Evolutionary conservation across 78 protist species (phyloP), one percentile per base, ranked within the genome.

Genomic region (Dictyostelium intermedium): DNA sequence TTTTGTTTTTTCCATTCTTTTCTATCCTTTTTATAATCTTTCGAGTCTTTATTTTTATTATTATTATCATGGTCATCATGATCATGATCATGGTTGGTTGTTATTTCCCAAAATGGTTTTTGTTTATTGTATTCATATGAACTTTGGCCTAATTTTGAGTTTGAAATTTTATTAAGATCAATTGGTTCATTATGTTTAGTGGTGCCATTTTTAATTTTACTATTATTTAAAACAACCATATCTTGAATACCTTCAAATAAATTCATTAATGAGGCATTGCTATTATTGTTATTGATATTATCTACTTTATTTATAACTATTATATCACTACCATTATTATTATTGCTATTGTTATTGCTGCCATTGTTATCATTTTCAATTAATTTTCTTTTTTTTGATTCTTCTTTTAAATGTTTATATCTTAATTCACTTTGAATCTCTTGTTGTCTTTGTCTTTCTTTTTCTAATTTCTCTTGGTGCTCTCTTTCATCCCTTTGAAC

Each of bases 401-500:
- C 76, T 5, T 69, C 56, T 77, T 63, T 79, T 69, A 82, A 60
- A 32, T 60, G 45, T 35, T 63, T 82, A 34, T 82, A 82, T 80
- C 94, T 89, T 13, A 23, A 23, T n/a, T 89, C 94, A n/a, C 78
- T 72, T 80, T 89, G 53, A 27, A 50, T 18, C 13, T 66, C 60
- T 34, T 61, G 14, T 8, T 80, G 50, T 2, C 73, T 78, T 32
- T 35, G 1, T n/a, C 56, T 89, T 60, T 89, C 61, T 27, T 4
- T 30, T 3, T 80, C 81, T n/a, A 79, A 43, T 78, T 81, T 78
- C 23, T 25, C 27, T 69, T 60, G 60, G 14, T 79, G 87, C n/a
- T 78, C 83, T 20, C 56, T 83, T 69, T 89, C 50, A 45, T 89
- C 94, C 81, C 82, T 78, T 47, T 78, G 56, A 8, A 89, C 94